Evolutionary conservation across 495 filamentous ascomycete genomes (phyloP).

Genomic region (Talaromyces stipitatus): DNA sequence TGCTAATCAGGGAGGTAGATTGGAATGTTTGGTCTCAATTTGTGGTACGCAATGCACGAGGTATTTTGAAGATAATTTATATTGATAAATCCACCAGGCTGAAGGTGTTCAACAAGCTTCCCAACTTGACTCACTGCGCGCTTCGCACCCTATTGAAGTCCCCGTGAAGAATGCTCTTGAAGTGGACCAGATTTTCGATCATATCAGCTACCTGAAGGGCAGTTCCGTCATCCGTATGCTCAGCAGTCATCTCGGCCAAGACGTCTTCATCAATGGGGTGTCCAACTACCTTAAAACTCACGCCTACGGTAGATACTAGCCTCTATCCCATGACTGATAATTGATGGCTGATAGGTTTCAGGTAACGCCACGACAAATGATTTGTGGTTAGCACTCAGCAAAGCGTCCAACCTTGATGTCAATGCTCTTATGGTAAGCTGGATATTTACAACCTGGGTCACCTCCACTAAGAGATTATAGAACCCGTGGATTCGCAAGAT

Average conservation of each 20-base stretch:
- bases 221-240: conserved; percentile 95
- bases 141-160: conserved; percentile 92
- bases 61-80: conserved; percentile 25
- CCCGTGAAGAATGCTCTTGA: conserved; percentile 83
- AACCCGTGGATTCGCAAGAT: conserved; percentile 89
- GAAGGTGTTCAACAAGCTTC: conserved; percentile 90
- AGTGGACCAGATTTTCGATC: conserved; percentile 93
- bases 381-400: conserved; percentile 82
- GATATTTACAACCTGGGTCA: not conserved
- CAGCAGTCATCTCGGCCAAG: conserved; percentile 71
- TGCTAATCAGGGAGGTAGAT: conserved; percentile 35
- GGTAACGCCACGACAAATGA: conserved; percentile 92
- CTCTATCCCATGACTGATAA: not conserved
- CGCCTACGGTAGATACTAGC: conserved; percentile 50
- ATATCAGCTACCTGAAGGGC: conserved; percentile 92
- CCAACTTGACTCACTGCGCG: conserved; percentile 75
- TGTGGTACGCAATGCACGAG: conserved; percentile 60
- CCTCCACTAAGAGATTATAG: conserved; percentile 24
- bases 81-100: conserved; percentile 48
- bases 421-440: conserved; percentile 66
- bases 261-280: conserved; percentile 84
- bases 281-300: conserved; percentile 81
- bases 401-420: conserved; percentile 85
- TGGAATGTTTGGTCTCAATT: conserved; percentile 97
- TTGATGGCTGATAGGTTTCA: conserved; percentile 10